phyloP scores from a whole-genome alignment of 1,139 yeast species.

The Meyerozyma guilliermondii region DNA sequence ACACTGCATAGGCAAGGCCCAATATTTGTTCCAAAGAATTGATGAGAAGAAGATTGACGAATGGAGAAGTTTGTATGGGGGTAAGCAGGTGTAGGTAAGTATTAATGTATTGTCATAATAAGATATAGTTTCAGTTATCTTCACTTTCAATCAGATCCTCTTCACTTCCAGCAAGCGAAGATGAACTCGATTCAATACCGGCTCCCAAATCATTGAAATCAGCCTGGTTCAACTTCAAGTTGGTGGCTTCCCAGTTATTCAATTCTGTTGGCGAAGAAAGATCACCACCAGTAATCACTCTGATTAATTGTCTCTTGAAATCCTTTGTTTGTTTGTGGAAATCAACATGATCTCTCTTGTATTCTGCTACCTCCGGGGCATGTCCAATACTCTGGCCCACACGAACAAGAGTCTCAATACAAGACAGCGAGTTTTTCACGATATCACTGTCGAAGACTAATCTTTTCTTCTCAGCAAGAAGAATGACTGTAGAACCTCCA shows the following conservation, averaged over 20 bases:
- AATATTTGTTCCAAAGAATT: constrained; percentile 85
- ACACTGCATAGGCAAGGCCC: constrained; percentile 87
- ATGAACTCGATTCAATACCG: neutral
- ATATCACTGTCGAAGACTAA: constrained; percentile 70
- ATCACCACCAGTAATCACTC: constrained; percentile 59
- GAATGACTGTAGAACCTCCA: constrained; percentile 86
- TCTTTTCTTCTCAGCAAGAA: constrained; percentile 37
- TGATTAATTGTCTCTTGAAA: constrained; percentile 48
- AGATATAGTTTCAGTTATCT: neutral
- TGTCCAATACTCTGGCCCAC: constrained; percentile 96
- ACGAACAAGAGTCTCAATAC: constrained; percentile 75
- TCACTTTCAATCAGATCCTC: neutral
- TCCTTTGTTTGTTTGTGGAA: constrained; percentile 46
- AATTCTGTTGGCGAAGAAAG: constrained; percentile 24
- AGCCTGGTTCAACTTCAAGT: neutral
- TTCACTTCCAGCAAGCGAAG: neutral
- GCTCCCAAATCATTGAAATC: neutral
- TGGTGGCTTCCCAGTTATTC: constrained; percentile 33
- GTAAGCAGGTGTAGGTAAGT: constrained; percentile 40
- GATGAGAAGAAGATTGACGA: constrained; percentile 83
- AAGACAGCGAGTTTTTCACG: constrained; percentile 56
- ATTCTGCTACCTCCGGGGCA: constrained; percentile 44
- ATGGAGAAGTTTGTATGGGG: constrained; percentile 87
- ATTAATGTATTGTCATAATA: neutral
- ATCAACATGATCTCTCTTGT: constrained; percentile 41